Percentiles rank a stretch among this genome's conserved stretches.
Evolutionary conservation across 768 basidiomycete genomes (phyloP).

Genomic region (Rubroboletus satanas): DNA sequence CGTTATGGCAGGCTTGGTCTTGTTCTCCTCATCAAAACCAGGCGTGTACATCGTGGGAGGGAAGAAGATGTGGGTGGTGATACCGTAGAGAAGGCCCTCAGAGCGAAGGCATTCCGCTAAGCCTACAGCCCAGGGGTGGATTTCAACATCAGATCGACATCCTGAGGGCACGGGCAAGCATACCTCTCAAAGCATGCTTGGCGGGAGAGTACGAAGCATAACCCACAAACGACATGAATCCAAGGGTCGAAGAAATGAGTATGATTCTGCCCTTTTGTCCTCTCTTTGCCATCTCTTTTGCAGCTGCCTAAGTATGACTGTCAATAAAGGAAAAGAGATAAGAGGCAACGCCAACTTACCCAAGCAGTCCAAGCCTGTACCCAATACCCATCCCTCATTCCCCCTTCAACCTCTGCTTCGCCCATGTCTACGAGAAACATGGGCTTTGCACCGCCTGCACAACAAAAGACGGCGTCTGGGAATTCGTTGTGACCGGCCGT

Average conservation of each 20-base stretch:
- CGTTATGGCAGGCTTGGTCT: constrained; percentile 70
- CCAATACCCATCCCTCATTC: constrained; percentile 31
- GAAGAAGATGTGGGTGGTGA: constrained; percentile 77
- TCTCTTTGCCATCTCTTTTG: constrained; percentile 59
- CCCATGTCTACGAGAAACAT: constrained; percentile 71
- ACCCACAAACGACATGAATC: constrained; percentile 72
- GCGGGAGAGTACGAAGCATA: constrained; percentile 78
- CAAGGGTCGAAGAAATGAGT: constrained; percentile 71
- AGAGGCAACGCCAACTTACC: constrained; percentile 16
- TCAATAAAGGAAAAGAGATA: background rate
- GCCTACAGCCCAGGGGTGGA: constrained; percentile 37
- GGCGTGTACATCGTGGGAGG: constrained; percentile 79
- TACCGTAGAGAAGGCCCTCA: constrained; percentile 74
- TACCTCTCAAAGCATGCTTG: constrained; percentile 84
- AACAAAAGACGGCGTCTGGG: constrained; percentile 77
- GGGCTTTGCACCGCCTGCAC: constrained; percentile 72
- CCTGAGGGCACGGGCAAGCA: background rate
- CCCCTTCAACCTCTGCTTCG: constrained; percentile 52
- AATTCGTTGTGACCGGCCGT: constrained; percentile 51
- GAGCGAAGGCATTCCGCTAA: constrained; percentile 80
- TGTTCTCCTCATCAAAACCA: constrained; percentile 73
- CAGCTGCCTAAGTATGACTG: constrained; percentile 48
- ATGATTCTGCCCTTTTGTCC: constrained; percentile 64
- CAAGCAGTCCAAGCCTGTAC: constrained; percentile 51
- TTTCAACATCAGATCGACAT: background rate